Conservation (phyloP, 164 flowering plant species). For the Stephania yunnanensis region DNA sequence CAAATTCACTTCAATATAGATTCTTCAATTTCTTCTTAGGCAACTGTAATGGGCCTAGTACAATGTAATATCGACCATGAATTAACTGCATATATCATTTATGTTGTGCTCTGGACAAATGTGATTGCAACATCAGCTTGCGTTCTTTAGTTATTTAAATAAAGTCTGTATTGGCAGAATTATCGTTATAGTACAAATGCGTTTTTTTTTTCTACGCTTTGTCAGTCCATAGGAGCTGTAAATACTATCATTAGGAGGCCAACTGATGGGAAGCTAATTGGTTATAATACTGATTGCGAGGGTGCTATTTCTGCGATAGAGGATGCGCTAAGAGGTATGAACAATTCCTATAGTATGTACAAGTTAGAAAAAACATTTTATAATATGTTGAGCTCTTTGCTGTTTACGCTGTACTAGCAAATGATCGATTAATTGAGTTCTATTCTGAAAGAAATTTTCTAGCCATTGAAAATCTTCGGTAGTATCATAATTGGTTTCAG, state of each 20-base stretch:
- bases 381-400: neutral
- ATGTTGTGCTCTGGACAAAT: no score
- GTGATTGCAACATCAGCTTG: no score
- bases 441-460: neutral
- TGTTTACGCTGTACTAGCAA: no score
- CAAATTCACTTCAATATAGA: no score
- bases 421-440: neutral
- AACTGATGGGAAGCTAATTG: slow-evolving; percentile 56
- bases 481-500: neutral
- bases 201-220: slow-evolving; percentile 11
- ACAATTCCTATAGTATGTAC: no score
- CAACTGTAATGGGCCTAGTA: no score
- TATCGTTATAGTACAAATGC: no score
- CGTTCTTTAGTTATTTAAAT: no score
- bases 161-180: no score
- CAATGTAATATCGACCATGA: no score
- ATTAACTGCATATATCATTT: no score
- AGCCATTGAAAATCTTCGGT: neutral
- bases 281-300: slow-evolving; percentile 67
- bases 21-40: no score
- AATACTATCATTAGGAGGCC: slow-evolving; percentile 59
- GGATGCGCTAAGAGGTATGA: slow-evolving; percentile 48
- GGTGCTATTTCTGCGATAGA: slow-evolving; percentile 69
- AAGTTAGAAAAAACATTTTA: neutral
- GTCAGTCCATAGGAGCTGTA: slow-evolving; percentile 69